Evolutionary conservation across 768 basidiomycete genomes (phyloP), one percentile per base, ranked within the genome.

Genomic region (Trametes maxima): DNA sequence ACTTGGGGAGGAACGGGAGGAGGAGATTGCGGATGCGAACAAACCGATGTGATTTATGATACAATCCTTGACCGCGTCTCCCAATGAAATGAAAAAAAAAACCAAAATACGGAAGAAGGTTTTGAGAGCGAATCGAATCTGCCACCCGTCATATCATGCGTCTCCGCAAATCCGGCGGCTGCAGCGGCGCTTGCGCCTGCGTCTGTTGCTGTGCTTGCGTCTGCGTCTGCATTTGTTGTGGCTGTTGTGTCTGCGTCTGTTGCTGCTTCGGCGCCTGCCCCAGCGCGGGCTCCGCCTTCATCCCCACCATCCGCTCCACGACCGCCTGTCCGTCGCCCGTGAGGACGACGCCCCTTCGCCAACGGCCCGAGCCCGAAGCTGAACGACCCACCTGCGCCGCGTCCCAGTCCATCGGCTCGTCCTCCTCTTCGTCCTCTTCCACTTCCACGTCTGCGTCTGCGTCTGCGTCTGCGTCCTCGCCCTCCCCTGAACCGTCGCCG

Each of bases 361-460:
- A 33, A 33, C 28, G 28, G 28, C 8, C n/a, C 50, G 5, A 45
- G 7, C 24, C 24, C 25, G 19, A 19, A 24, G 13, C 22, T 24
- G 19, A 16, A 3, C 21, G 24, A 51, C 69, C 58, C 60, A 84
- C 87, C 80, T 90, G 87, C 42, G 83, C 84, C 69, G 89, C 82
- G 66, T 88, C 88, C 86, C 85, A 88, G 60, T 88, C 85, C 67
- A 84, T 70, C 11, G 76, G 70, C 51, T 85, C 86, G 22, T 88
- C 87, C 7, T 88, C 86, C 37, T 88, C 87, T 21, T 73, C 75
- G 21, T 76, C 74, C 67, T 77, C 82, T 16, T 65, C 72, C 21
- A 66, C 70, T 51, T 83, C 85, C 55, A 83, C 72, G 28, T 66
- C 69, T 52, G 84, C 84, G 57, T 84, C 82, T 60, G 83, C 69